Conservation (phyloP, 441 rosid genomes). For the Populus hybrid region DNA sequence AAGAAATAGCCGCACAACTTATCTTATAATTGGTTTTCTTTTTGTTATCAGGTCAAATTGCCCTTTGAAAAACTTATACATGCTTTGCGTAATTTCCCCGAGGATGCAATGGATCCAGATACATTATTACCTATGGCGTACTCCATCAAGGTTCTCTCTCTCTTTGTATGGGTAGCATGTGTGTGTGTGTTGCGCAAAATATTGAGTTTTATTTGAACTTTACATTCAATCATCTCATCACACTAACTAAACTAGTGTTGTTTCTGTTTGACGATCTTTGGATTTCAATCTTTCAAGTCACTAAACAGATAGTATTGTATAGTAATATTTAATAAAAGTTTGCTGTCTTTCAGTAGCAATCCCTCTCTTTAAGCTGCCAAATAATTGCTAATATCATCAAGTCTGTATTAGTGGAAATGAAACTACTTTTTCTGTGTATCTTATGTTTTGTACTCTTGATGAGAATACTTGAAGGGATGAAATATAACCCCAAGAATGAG, state of each 20-base stretch:
- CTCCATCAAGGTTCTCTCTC: constrained; percentile 64
- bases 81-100: constrained; percentile 83
- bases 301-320: neutral
- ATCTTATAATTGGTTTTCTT: constrained; percentile 1
- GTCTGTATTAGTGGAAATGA: neutral
- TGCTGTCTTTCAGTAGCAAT: neutral
- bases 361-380: neutral
- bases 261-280: neutral
- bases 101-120: constrained; percentile 91
- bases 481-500: too few relatives aligned
- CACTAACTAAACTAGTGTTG: neutral
- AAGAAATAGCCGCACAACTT: neutral
- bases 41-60: constrained; percentile 48
- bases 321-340: neutral
- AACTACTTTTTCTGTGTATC: neutral
- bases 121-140: constrained; percentile 77
- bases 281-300: too few relatives aligned
- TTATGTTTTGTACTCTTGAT: neutral
- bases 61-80: constrained; percentile 91
- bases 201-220: neutral
- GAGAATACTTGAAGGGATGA: neutral
- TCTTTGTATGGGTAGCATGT: neutral
- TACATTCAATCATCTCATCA: neutral
- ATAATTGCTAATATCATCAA: neutral
- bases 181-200: neutral